Base-by-base conservation (phyloP, 139 green algal species). In the Nannochloris sp. region DNA sequence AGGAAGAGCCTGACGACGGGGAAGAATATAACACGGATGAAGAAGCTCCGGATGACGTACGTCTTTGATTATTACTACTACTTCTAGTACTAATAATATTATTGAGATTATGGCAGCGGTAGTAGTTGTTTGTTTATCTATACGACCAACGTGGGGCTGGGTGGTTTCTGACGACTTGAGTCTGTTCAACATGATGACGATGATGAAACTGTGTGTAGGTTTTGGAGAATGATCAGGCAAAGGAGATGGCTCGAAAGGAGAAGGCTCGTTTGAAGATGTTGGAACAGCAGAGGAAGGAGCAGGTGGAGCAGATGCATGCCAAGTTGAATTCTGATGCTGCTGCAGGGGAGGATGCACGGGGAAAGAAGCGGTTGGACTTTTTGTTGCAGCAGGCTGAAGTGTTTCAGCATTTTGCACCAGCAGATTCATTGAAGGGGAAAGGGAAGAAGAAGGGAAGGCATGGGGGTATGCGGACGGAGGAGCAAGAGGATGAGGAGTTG, bases 361-460 rank as follows among this genome's bases (percentile, higher is more conserved):
- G 79, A 6, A 71, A 78, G 51, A 83, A 83, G 65, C 83, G 93
- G 5, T 71, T 98, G 16, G 75, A 94, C 31, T 98, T 95, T 67
- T 67, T 99, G 63, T 79, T 98, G 30, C 82, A 89, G 48, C 93
- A 99, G 65, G 91, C 94, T 2, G 93, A 98, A 77, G 87, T 99
- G 13, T 99, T 98, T 63, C 87, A 96, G 80, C 93, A 97, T 62
- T 99, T 97, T 76, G 86, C 84, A 33, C 75, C 70, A 20, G 48
- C 43, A 29, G 43, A 62, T 4, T 53, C 61, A 17, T 48, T 45
- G 13, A 59, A 60, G 12, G 62, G 36, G 8, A 59, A 60, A 1
- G 49, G 63, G 6, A 56, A 76, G 31, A 79, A 84, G 58, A 86
- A 84, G 73, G 63, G 71, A 25, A 78, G 84, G 2, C 66, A 82